Evolutionary conservation across 1,139 yeast genomes (phyloP), one percentile per base, ranked within the genome.

Genomic region (Blastobotrys elegans): DNA sequence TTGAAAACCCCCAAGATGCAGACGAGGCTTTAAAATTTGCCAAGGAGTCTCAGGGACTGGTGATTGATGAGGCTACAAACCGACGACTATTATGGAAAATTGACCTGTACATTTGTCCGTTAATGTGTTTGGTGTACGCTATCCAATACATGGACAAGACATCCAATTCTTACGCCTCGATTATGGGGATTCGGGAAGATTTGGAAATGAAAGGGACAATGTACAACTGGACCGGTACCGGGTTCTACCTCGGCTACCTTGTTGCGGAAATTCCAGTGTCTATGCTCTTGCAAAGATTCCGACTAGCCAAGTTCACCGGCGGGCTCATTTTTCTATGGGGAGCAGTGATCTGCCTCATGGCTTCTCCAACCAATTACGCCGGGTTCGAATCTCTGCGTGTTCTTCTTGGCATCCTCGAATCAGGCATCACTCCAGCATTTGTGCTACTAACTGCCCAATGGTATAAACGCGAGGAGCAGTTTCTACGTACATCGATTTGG

Each of bases 121-220:
- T 50, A 41, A 16, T 46, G 29, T 40, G 44, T 11, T 18, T 24
- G 10, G 44, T 45, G 21, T 46, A 40, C 20, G 39, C 47, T 3
- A 22, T 36, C 20, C 46, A 40, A 22, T 49, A 26, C 32, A 51
- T 51, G 26, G 53, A 53, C 43, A 31, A 50, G 17, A 41, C 45
- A 1, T 79, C 78, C 57, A 77, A 80, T 55, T 83, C 83, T 2
- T 74, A 77, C 57, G 85, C 85, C 0, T 69, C 80, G 53, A 69
- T 80, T 24, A 82, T 79, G 48, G 51, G 49, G 31, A 27, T 43
- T 10, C 43, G 44, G 2, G 49, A 34, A 39, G 53, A 43, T 42
- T 35, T 47, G 39, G 31, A 35, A 18, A 43, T 46, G 50, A 31
- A 27, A 24, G 52, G 55, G 13, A 29, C 16, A 29, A 47, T 44